Base-by-base conservation (phyloP, 768 basidiomycete species). In the Termitomyces heimii region DNA sequence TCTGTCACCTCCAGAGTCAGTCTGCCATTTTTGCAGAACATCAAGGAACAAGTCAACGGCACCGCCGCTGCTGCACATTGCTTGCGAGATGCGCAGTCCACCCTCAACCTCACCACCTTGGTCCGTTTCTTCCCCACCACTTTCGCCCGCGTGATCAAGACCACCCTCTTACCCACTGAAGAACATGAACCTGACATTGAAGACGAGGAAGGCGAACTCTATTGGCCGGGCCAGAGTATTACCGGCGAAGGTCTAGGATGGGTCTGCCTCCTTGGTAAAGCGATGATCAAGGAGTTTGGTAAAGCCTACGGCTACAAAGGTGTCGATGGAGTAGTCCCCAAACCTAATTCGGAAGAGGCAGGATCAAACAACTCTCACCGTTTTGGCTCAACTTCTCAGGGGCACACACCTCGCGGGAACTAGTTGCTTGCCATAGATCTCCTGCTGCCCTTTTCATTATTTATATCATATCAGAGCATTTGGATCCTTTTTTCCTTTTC, bases 251-350 rank as follows among this genome's bases (percentile, higher is more conserved):
- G 90, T 49, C 76, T 92, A 31, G 90, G 86, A 22, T 92, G 90
- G 90, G 83, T 91, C n/a, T 92, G 89, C 68, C 75, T 88, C 29
- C 86, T 92, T 83, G 89, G 89, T 63, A 88, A 86, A 67, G 85
- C 89, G 40, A 92, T 92, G 90, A 82, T 92, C 66, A 83, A 81
- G 63, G 90, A 92, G 65, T 87, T 89, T 64, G 88, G 89, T 60
- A 84, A 83, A 65, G 78, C 83, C 34, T 84, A 86, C 70, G 87
- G 85, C 12, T 92, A 92, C 72, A 75, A 73, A 56, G 88, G 89
- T 31, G 69, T 88, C 18, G 80, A 83, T 20, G 88, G 88, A 18
- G 82, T 86, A n/a, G 81, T 91, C 34, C 84, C 82, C 14, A 87
- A 86, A 65, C 85, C 86, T 6, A 82, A 82, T 53, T 71, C 72